Evolutionary conservation across 2,329 filamentous ascomycete species (phyloP).

Genomic region (Trichothecium roseum): DNA sequence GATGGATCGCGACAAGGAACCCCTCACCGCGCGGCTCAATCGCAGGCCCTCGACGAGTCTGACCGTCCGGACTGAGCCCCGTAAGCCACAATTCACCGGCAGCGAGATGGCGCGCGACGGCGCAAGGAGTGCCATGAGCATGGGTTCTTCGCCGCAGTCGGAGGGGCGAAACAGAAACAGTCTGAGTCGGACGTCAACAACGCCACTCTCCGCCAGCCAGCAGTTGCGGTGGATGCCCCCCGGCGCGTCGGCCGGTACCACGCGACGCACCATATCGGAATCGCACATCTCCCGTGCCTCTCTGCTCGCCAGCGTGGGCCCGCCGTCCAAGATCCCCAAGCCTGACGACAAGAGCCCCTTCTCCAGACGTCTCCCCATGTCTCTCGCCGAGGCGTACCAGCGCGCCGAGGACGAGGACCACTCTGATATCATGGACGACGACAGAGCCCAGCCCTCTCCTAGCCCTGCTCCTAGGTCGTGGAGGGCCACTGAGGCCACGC

Average conservation of each 20-base stretch:
- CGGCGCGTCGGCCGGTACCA: background rate
- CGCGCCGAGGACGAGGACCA: constrained; percentile 18
- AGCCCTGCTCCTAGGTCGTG: constrained; percentile 39
- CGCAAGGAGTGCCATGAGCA: background rate
- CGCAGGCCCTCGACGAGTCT: constrained; percentile 15
- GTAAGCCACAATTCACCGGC: constrained; percentile 27
- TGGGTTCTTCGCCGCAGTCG: no score
- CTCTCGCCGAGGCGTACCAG: constrained; percentile 30
- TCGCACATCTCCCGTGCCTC: constrained; percentile 6
- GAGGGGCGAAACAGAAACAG: no score
- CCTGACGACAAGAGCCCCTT: constrained; percentile 8
- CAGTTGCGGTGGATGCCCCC: constrained; percentile 1
- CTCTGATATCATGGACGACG: constrained; percentile 7
- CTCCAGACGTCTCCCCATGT: constrained; percentile 22
- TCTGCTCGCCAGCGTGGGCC: constrained; percentile 9
- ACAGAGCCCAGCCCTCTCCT: constrained; percentile 19
- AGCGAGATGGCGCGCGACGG: constrained; percentile 4
- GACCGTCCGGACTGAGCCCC: constrained; percentile 27
- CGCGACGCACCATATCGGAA: constrained; percentile 16
- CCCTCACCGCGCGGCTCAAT: constrained; percentile 1
- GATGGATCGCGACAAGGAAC: constrained; percentile 1
- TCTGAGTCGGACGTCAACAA: background rate
- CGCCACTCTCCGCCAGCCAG: constrained; percentile 3
- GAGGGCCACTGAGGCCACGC: constrained; percentile 13
- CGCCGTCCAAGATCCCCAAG: constrained; percentile 22